A percentile compares a stretch with the other conserved stretches of the same genome.
Evolutionary conservation across 768 basidiomycete genomes (phyloP).

Genomic region (Trametes coccinea): DNA sequence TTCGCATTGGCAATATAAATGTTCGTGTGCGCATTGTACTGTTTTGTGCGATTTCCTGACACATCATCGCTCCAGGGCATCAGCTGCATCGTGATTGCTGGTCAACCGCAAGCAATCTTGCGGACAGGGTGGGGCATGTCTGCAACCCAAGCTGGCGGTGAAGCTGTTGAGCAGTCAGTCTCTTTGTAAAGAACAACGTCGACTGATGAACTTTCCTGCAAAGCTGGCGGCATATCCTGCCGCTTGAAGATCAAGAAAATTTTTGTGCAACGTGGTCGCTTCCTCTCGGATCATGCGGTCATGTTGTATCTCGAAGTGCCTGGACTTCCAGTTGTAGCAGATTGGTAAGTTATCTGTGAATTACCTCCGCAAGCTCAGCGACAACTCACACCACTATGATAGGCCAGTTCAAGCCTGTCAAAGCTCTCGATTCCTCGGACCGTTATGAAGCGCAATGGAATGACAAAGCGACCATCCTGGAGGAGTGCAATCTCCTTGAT

Average conservation of each 20-base stretch:
- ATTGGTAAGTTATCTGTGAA: too few species aligned
- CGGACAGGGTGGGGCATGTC: slow-evolving; percentile 8
- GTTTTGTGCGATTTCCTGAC: slow-evolving; percentile 45
- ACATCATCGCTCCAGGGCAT: slow-evolving; percentile 38
- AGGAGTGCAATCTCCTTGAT: slow-evolving; percentile 20
- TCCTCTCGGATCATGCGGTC: not conserved
- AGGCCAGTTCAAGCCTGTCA: slow-evolving; percentile 3
- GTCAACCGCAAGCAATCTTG: slow-evolving; percentile 5
- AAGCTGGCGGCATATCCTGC: not conserved
- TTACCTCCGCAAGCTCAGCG: too few species aligned
- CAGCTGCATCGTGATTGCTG: slow-evolving; percentile 5
- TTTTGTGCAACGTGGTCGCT: not conserved
- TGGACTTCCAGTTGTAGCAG: not conserved
- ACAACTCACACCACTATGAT: not conserved
- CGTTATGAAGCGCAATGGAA: slow-evolving; percentile 23
- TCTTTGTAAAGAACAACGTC: not conserved
- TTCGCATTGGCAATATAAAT: slow-evolving; percentile 40
- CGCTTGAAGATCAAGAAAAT: not conserved
- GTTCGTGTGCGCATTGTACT: slow-evolving; percentile 48
- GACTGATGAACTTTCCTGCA: not conserved
- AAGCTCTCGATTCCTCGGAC: not conserved
- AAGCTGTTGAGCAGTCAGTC: not conserved
- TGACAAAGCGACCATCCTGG: slow-evolving; percentile 9
- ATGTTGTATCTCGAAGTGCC: not conserved
- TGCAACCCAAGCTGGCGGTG: not conserved